Evolutionary conservation across 805 yeast genomes (phyloP).

Genomic region (Kregervanrija fluxuum): DNA sequence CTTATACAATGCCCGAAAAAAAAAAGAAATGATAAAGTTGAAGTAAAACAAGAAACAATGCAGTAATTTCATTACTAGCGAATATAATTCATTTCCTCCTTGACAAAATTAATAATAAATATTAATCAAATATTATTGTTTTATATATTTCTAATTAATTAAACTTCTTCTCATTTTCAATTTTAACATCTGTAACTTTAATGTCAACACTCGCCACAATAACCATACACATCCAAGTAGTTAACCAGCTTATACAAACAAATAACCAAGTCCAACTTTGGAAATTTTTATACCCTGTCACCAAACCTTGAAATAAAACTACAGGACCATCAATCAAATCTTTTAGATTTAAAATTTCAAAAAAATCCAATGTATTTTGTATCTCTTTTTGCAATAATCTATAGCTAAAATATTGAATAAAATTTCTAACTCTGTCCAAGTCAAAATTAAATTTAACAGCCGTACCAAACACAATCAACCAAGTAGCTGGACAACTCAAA

Average conservation of each 20-base stretch:
- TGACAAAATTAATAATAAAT: no score
- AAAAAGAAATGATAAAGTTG: no score
- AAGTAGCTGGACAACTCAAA: slow-evolving; percentile 26
- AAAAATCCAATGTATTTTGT: slow-evolving; percentile 10
- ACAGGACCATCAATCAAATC: slow-evolving; percentile 27
- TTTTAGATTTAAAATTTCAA: slow-evolving; percentile 7
- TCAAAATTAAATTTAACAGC: slow-evolving; percentile 17
- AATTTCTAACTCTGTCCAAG: slow-evolving; percentile 23
- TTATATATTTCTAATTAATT: neutral
- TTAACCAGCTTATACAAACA: slow-evolving; percentile 69
- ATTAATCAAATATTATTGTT: neutral
- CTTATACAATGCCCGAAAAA: no score
- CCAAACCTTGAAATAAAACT: slow-evolving; percentile 41
- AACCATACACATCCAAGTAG: slow-evolving; percentile 55
- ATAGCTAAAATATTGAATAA: slow-evolving; percentile 23
- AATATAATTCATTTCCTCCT: neutral
- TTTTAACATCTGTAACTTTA: slow-evolving; percentile 5
- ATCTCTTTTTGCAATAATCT: slow-evolving; percentile 14
- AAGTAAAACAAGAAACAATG: no score
- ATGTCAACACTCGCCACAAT: slow-evolving; percentile 21
- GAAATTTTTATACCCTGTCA: slow-evolving; percentile 58
- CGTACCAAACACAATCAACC: slow-evolving; percentile 22
- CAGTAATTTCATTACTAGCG: no score
- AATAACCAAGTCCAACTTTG: slow-evolving; percentile 86
- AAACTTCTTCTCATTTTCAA: slow-evolving; percentile 9